Evolutionary conservation across 176 grass and related monocot genomes (phyloP), one percentile per base, ranked within the genome.

Genomic region (Oryza meyeriana): DNA sequence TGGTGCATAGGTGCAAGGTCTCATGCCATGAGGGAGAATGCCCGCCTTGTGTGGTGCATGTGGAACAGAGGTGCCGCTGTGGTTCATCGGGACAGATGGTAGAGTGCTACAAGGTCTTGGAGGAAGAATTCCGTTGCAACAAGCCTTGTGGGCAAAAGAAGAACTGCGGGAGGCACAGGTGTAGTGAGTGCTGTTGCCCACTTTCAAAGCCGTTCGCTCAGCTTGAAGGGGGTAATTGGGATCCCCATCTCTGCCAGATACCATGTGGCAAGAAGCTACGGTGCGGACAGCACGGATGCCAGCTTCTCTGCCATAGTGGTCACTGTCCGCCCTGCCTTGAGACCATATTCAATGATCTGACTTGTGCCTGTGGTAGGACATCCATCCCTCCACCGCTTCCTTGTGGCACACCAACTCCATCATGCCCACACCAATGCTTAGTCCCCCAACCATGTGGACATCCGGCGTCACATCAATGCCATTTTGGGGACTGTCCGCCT

Each of bases 81-180:
- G 75, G 88, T 50, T 90, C 88, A 17, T 94, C 92, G 3, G 86
- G 70, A 14, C 86, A 78, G 71, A 92, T 74, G 69, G 62, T 93
- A 11, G 92, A 98, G 69, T 98, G 95, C 87, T 87, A 91, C 83
- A 94, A 81, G 81, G 82, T 89, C 58, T 73, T 68, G 0, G 74
- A 36, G 65, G 88, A 93, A 24, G 79, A 83, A 2, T 95, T 95
- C 47, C 76, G 77, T 20, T 98, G 92, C 62, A 89, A 85, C 57
- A 98, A 88, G 82, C 87, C 86, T 48, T 98, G 95, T 62, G 95
- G 95, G 4, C 89, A 17, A 55, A 98, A 98, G 90, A 98, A 98
- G 50, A 99, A 86, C 39, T 99, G 96, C 13, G 96, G 96, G 33
- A 92, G 96, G 85, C 96, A 99, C 72, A 74, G 96, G 18, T 99